Conservation (phyloP, 2,329 filamentous ascomycete species). For the Neoarthrinium moseri region DNA sequence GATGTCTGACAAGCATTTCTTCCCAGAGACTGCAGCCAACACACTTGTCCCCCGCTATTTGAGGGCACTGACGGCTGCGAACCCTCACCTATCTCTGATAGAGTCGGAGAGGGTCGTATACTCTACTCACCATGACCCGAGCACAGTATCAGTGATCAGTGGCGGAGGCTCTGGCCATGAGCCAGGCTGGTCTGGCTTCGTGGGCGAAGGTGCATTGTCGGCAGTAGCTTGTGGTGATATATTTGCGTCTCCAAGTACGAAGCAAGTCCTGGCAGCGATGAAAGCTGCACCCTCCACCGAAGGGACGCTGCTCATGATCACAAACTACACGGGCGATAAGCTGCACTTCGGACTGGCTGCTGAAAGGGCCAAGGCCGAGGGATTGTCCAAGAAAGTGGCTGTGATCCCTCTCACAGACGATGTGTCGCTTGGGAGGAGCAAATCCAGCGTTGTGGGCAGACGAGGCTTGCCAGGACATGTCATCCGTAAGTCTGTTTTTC, state of each 20-base stretch:
- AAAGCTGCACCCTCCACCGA: conserved; percentile 60
- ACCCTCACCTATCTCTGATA: conserved; percentile 38
- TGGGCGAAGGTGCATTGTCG: conserved; percentile 66
- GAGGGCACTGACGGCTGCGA: conserved; percentile 19
- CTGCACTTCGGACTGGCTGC: conserved; percentile 75
- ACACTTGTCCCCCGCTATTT: conserved; percentile 23
- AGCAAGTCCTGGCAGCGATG: conserved; percentile 67
- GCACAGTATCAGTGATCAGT: conserved; percentile 55
- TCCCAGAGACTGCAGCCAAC: conserved; percentile 14
- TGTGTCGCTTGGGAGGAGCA: conserved; percentile 65
- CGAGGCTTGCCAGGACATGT: conserved; percentile 68
- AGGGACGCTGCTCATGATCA: conserved; percentile 69
- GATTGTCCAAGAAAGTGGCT: conserved; percentile 60
- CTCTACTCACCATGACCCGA: conserved; percentile 26
- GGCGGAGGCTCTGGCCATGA: conserved; percentile 75
- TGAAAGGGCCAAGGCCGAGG: conserved; percentile 65
- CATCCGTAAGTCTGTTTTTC: conserved; percentile 41
- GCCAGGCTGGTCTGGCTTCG: conserved; percentile 69
- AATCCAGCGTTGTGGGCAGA: conserved; percentile 69
- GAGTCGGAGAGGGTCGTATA: conserved; percentile 40
- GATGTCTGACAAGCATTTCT: conserved; percentile 14
- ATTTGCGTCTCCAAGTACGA: conserved; percentile 72
- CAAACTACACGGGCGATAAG: conserved; percentile 73
- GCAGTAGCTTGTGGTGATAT: conserved; percentile 73
- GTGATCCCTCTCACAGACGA: conserved; percentile 75